Evolutionary conservation across 306 rosid genomes (phyloP), one percentile per base, ranked within the genome.

Genomic region (Lathyrus oleraceus): DNA sequence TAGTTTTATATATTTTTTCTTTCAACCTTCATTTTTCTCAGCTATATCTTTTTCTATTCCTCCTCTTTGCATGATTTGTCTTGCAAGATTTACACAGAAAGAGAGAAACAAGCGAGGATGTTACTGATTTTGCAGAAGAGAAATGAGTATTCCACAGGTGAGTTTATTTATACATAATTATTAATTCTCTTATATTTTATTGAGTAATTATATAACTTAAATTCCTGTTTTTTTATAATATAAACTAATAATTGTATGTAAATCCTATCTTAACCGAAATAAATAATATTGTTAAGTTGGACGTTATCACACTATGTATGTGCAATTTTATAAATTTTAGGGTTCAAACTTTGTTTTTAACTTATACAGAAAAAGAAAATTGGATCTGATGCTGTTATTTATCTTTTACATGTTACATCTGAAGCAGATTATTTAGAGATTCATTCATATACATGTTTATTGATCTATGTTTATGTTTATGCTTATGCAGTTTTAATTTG

Each of bases 81-180:
- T 15, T 49, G 32, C 42, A 36, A 59, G 43, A 8, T 71, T 42
- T 25, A 5, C 52, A 48, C 59, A 65, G 23, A 64, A 63, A 42
- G 10, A 56, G n/a, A 56, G 68, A 75, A 67, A 44, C 19, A 8
- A 30, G 39, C 12, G 44, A 23, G 64, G 56, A 45, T 49, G 9
- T 62, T 36, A 25, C 44, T 59, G 69, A 23, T 49, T 60, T 47
- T 49, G 53, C 20, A 38, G 27, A 43, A 45, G 35, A 59, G 21
- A 35, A 58, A 19, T 38, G 42, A 57, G 4, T 58, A 36, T 30
- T 59, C 0, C 53, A 48, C 71, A 70, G 76, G 81, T 62, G 32
- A 70, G 69, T 69, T 61, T 36, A 28, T 69, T 61, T 45, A 19
- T 69, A 36, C 45, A 59, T 35, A 32, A n/a, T 62, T 74, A 10